Percentiles rank a stretch among this genome's conserved stretches.
These are phyloP conservation scores for Wickerhamiella slavikovae DNA, from an alignment of 805 yeast genomes.

Conservation along the genomic window DNA sequence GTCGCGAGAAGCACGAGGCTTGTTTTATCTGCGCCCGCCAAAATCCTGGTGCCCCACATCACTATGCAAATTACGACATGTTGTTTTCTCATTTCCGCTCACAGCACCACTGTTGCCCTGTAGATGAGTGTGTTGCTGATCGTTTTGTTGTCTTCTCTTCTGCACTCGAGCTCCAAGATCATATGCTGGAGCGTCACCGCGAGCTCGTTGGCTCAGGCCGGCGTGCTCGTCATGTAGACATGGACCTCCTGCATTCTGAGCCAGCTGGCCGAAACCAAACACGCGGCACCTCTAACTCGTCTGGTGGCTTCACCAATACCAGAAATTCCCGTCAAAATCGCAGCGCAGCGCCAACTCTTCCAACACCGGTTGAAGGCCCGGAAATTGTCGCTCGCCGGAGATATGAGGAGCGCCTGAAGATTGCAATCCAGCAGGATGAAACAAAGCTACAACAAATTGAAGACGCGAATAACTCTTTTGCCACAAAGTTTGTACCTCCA, in stretches of 20 bases:
- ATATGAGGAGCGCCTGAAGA: conserved; percentile 11
- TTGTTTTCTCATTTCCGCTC: conserved; percentile 53
- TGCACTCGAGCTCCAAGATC: conserved; percentile 70
- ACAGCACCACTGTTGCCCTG: conserved; percentile 60
- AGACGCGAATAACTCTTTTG: conserved; percentile 9
- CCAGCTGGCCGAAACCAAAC: conserved; percentile 1
- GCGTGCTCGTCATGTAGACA: conserved; percentile 9
- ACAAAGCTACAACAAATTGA: conserved; percentile 11
- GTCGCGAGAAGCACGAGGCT: conserved; percentile 66
- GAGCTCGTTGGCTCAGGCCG: conserved; percentile 27
- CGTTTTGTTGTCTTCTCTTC: conserved; percentile 84
- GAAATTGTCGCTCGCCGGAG: too few species aligned
- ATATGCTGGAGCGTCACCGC: conserved; percentile 68
- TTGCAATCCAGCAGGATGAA: conserved; percentile 16
- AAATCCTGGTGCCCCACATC: conserved; percentile 39
- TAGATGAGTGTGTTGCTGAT: conserved; percentile 61
- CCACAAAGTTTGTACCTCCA: conserved; percentile 8
- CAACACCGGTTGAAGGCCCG: too few species aligned
- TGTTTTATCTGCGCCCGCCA: conserved; percentile 69
- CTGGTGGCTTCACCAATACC: conserved; percentile 2
- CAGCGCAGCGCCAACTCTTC: too few species aligned
- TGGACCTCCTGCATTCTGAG: too few species aligned
- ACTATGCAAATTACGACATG: conserved; percentile 56
- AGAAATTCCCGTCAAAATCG: too few species aligned
- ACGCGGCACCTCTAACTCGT: too few species aligned